phyloP scores from a whole-genome alignment of 2,329 filamentous ascomycete genomes.

The Trichoderma atrobrunneum region DNA sequence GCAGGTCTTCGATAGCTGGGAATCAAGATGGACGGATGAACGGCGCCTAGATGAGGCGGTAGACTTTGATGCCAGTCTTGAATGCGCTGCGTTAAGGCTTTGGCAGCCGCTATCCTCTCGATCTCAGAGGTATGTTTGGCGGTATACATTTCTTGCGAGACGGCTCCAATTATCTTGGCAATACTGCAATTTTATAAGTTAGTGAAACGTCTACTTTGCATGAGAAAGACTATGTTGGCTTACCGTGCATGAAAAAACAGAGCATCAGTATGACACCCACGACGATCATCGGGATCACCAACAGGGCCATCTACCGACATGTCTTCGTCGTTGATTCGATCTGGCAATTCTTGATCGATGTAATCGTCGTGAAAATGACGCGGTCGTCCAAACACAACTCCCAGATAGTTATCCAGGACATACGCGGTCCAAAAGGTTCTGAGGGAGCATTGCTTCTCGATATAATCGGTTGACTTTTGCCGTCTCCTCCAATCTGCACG shows the following conservation, averaged over 20 bases:
- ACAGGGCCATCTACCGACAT: constrained; percentile 36
- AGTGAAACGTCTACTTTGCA: background rate
- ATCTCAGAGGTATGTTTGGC: constrained; percentile 35
- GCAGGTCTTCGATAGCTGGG: constrained; percentile 48
- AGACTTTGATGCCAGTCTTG: constrained; percentile 39
- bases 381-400: constrained; percentile 61
- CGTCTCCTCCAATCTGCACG: constrained; percentile 21
- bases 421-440: constrained; percentile 63
- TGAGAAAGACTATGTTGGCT: background rate
- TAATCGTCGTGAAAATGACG: constrained; percentile 61
- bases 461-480: constrained; percentile 38
- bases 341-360: constrained; percentile 60
- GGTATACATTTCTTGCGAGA: constrained; percentile 41
- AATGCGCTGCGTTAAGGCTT: constrained; percentile 38
- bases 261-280: constrained; percentile 50
- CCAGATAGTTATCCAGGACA: constrained; percentile 60
- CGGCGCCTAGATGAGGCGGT: constrained; percentile 42
- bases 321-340: constrained; percentile 54
- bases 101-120: constrained; percentile 38
- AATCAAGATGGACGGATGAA: constrained; percentile 46
- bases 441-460: constrained; percentile 51
- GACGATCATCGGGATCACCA: background rate
- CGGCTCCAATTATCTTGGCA: constrained; percentile 38
- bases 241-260: constrained; percentile 45
- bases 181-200: constrained; percentile 28